These are phyloP conservation scores for Kluyveromyces marxianus DNA, from an alignment of 1,139 yeast species.

Conservation along the genomic window DNA sequence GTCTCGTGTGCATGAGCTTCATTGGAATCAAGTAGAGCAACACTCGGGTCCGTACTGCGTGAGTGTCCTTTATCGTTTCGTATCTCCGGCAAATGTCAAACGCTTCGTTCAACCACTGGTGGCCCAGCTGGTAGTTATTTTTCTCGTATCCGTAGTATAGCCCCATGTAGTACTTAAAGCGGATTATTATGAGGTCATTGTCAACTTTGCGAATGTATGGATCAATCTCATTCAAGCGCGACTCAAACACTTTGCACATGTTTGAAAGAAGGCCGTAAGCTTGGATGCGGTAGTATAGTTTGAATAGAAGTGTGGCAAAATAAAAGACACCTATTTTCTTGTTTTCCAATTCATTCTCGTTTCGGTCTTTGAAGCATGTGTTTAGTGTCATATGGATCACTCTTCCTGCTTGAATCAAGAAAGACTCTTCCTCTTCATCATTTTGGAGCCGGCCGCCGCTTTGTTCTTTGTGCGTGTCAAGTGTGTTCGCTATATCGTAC, in stretches of 20 bases:
- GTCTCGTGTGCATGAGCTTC: slow-evolving; percentile 37
- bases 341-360: slow-evolving; percentile 40
- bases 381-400: slow-evolving; percentile 67
- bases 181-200: slow-evolving; percentile 4
- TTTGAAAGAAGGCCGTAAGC: slow-evolving; percentile 74
- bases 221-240: slow-evolving; percentile 39
- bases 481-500: slow-evolving; percentile 26
- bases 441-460: slow-evolving; percentile 13
- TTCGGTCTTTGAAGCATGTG: slow-evolving; percentile 72
- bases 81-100: slow-evolving; percentile 30
- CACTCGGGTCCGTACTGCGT: slow-evolving; percentile 23
- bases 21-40: slow-evolving; percentile 50
- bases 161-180: slow-evolving; percentile 24
- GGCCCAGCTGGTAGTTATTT: slow-evolving; percentile 17
- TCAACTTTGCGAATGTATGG: slow-evolving; percentile 2
- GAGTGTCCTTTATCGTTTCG: slow-evolving; percentile 5
- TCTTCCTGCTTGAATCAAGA: slow-evolving; percentile 51
- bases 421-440: slow-evolving; percentile 19
- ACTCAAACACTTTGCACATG: slow-evolving; percentile 60
- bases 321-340: slow-evolving; percentile 65
- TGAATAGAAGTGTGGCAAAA: slow-evolving; percentile 66
- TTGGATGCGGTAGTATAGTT: slow-evolving; percentile 60
- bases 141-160: slow-evolving; percentile 26
- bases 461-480: slow-evolving; percentile 7
- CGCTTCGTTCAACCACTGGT: slow-evolving; percentile 17